phyloP scores from a whole-genome alignment of 2,329 filamentous ascomycete species.

The Fusarium hainanense region DNA sequence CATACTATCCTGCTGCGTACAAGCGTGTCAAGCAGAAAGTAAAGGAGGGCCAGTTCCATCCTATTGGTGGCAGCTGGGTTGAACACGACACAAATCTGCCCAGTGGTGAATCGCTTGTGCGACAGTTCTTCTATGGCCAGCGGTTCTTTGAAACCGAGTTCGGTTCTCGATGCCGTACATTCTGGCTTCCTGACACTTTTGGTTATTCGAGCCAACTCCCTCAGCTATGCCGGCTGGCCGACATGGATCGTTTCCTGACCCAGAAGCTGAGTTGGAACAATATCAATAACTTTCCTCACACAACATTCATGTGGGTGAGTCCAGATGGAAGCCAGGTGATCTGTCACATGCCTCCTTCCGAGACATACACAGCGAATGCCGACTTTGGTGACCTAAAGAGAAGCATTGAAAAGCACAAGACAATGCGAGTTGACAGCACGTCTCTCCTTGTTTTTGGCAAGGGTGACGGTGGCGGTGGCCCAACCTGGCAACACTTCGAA shows the following conservation, averaged over 20 bases:
- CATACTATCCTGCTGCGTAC: slow-evolving; percentile 87
- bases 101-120: slow-evolving; percentile 90
- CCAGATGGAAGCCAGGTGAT: slow-evolving; percentile 96
- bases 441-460: slow-evolving; percentile 96
- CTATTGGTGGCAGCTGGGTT: slow-evolving; percentile 97
- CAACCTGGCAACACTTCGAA: slow-evolving; percentile 92
- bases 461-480: slow-evolving; percentile 94
- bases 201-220: slow-evolving; percentile 96
- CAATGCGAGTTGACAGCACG: slow-evolving; percentile 90
- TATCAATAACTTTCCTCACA: slow-evolving; percentile 98
- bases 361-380: slow-evolving; percentile 95
- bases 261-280: slow-evolving; percentile 99
- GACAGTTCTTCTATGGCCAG: slow-evolving; percentile 96
- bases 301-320: slow-evolving; percentile 98
- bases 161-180: slow-evolving; percentile 86
- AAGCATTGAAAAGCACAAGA: slow-evolving; percentile 93
- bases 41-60: slow-evolving; percentile 89
- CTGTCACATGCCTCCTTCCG: slow-evolving; percentile 95
- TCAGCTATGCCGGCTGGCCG: slow-evolving; percentile 91
- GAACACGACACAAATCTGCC: slow-evolving; percentile 99
- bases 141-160: slow-evolving; percentile 95
- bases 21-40: slow-evolving; percentile 93
- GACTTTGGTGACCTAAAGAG: slow-evolving; percentile 94
- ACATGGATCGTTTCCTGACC: slow-evolving; percentile 96
- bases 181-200: slow-evolving; percentile 98